Conservation (phyloP, 495 filamentous ascomycete genomes). For the Lasiosphaeriaceae sp. region DNA sequence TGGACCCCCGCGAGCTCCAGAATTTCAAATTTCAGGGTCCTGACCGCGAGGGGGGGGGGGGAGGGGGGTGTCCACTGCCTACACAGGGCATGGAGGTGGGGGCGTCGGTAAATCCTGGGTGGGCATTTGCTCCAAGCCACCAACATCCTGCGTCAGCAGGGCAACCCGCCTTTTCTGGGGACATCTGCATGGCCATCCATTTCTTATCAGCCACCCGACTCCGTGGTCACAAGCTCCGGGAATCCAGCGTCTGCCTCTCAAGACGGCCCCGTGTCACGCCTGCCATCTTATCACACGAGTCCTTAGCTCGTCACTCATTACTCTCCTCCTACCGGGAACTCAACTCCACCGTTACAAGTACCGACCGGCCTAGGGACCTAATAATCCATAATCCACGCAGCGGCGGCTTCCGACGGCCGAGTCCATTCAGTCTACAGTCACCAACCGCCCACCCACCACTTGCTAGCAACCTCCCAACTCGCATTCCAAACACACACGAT, state of each 20-base stretch:
- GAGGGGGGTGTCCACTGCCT: too few relatives aligned
- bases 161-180: background rate
- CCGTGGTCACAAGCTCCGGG: background rate
- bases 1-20: too few relatives aligned
- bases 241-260: background rate
- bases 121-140: too few relatives aligned
- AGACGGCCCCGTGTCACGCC: background rate
- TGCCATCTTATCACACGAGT: background rate
- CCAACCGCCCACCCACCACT: background rate
- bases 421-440: background rate
- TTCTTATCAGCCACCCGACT: background rate
- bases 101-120: too few relatives aligned
- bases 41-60: too few relatives aligned
- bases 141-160: background rate
- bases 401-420: background rate
- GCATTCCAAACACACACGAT: background rate
- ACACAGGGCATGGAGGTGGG: too few relatives aligned
- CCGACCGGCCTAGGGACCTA: too few relatives aligned
- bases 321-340: too few relatives aligned
- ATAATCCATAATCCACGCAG: too few relatives aligned
- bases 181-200: background rate
- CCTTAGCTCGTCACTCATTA: background rate
- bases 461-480: background rate
- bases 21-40: too few relatives aligned
- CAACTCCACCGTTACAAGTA: too few relatives aligned